Conservation (phyloP, 2,329 filamentous ascomycete genomes). For the Botrytis fragariae region DNA sequence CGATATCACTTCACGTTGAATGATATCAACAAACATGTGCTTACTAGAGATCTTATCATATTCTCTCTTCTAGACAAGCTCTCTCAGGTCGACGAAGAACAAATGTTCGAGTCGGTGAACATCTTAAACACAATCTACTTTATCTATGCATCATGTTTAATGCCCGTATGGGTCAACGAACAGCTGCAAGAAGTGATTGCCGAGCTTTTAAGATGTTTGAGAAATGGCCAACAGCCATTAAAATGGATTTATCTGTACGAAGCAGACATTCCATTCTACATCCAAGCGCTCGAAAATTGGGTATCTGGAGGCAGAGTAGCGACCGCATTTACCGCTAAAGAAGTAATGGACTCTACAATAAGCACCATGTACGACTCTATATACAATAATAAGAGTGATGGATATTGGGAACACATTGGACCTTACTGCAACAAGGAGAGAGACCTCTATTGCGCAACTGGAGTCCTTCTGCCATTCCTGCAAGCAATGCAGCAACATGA, state of each 20-base stretch:
- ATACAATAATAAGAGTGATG: neutral
- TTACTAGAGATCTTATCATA: neutral
- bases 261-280: constrained; percentile 1
- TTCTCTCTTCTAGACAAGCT: neutral
- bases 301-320: neutral
- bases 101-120: neutral
- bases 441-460: neutral
- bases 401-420: neutral
- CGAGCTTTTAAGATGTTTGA: neutral
- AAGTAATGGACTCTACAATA: neutral
- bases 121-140: neutral
- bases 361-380: neutral
- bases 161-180: neutral
- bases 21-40: neutral
- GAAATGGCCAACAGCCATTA: neutral
- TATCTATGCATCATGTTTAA: neutral
- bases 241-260: neutral
- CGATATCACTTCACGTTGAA: constrained; percentile 8
- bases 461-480: neutral
- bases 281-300: constrained; percentile 1
- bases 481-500: neutral
- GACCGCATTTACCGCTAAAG: neutral
- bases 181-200: constrained; percentile 5
- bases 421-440: neutral
- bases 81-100: neutral